Percentiles rank a stretch among this genome's conserved stretches.
phyloP scores from a whole-genome alignment of 495 filamentous ascomycete genomes.

The Astrothelium subdiscretum region DNA sequence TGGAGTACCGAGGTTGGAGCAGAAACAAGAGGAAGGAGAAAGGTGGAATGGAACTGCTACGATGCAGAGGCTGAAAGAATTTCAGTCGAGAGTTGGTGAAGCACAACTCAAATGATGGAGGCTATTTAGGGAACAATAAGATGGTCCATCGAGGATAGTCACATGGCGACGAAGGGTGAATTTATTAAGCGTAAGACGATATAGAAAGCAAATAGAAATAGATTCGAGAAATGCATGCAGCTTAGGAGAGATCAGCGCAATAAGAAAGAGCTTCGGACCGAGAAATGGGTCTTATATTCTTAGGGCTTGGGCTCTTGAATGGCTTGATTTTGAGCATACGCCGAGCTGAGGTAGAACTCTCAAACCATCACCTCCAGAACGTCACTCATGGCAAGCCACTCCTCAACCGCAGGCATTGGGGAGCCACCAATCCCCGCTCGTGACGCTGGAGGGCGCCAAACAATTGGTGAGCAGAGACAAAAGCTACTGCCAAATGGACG shows the following conservation, averaged over 20 bases:
- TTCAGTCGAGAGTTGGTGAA: background rate
- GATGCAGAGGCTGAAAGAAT: background rate
- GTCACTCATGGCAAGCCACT: background rate
- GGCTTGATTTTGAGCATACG: no score
- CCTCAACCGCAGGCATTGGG: background rate
- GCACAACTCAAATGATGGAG: background rate
- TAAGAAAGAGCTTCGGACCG: no score
- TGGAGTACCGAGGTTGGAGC: constrained; percentile 57
- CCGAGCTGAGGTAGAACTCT: no score
- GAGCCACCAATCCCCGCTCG: background rate
- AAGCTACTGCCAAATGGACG: background rate
- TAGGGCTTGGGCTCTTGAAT: no score
- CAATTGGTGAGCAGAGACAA: background rate
- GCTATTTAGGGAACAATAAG: background rate
- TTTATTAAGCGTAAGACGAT: no score
- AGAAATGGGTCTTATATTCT: no score
- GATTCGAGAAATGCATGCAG: no score
- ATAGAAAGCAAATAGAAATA: background rate
- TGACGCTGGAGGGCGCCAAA: background rate
- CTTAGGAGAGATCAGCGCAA: no score
- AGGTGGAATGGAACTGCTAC: constrained; percentile 16
- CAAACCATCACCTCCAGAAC: background rate
- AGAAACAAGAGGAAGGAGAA: constrained; percentile 34
- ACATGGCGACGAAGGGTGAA: no score
- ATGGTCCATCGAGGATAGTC: no score